Evolutionary conservation across 257 asterid genomes (phyloP).

Genomic region (Salvia rosmarinus): DNA sequence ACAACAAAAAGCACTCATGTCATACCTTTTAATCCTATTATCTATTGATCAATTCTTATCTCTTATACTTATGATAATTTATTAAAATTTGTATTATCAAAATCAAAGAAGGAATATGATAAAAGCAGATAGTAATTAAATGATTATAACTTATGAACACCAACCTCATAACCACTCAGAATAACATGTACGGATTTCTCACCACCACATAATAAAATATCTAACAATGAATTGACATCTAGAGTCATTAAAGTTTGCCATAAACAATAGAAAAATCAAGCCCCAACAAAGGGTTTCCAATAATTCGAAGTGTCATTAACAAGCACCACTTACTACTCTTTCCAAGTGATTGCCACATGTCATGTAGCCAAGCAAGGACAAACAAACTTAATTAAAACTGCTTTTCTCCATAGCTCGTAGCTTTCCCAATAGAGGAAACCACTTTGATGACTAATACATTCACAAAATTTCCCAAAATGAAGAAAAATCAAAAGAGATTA

Average conservation of each 20-base stretch:
- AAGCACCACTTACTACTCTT: constrained; percentile 17
- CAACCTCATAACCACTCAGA: neutral
- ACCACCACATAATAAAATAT: neutral
- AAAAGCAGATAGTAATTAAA: too few species aligned
- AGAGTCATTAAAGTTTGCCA: neutral
- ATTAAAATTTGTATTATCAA: too few species aligned
- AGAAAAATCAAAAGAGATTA: constrained; percentile 33
- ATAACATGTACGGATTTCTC: neutral
- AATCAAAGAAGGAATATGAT: too few species aligned
- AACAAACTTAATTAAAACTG: constrained; percentile 19
- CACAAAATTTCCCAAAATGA: constrained; percentile 35
- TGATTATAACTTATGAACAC: neutral
- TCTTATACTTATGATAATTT: too few species aligned
- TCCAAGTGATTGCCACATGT: constrained; percentile 51
- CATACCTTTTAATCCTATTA: too few species aligned
- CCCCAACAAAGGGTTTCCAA: neutral
- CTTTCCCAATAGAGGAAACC: constrained; percentile 31
- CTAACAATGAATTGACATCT: neutral
- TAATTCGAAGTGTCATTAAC: constrained; percentile 14
- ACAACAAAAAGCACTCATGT: too few species aligned
- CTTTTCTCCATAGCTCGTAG: constrained; percentile 24
- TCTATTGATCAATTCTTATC: too few species aligned
- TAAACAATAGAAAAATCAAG: neutral
- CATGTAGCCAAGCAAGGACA: constrained; percentile 37
- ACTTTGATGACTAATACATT: constrained; percentile 32